Base-by-base conservation (phyloP, 345 rosid species). In the Carallia brachiata region DNA sequence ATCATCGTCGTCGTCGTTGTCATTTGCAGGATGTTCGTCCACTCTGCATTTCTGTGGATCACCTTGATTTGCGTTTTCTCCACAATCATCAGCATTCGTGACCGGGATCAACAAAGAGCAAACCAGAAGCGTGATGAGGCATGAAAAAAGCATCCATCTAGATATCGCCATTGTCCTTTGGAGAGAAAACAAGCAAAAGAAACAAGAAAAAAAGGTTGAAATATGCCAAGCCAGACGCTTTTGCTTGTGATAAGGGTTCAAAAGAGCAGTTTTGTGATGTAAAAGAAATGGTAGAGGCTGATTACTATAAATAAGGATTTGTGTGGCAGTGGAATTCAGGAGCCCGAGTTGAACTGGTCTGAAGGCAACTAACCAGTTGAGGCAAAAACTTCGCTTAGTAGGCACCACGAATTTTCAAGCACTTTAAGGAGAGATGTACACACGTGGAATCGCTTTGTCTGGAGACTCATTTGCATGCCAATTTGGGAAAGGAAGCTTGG, bases 1-100 rank as follows among this genome's bases (percentile, higher is more conserved):
- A 7, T 76, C 73, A 6, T 79, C 77, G 28, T 81, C 82, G 0
- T 48, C 72, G 0, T 81, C 82, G 0, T 48, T 70, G 0, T 23
- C 78, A 8, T 70, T 57, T 2, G 52, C 54, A 6, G 36, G 40
- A 1, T 23, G 23, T 3, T 7, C 47, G 0, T 37, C 4, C 1
- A 62, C 73, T 2, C 1, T 16, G 75, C 83, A 65, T 8, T 32
- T 68, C 27, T 61, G 61, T 52, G 47, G 6, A n/a, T 63, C 77
- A 17, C 63, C 63, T 1, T 68, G 13, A 10, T 39, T 15, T 2
- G 7, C 12, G 4, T 31, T 0, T 48, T 10, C 52, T 6, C 76
- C 71, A 10, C 67, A 40, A 4, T 27, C 52, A 37, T 34, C 58
- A 1, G 74, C 71, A 3, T 67, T n/a, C 8, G 34, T 50, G 0